phyloP scores from a whole-genome alignment of 257 asterid genomes.

The Datura wrightii region DNA sequence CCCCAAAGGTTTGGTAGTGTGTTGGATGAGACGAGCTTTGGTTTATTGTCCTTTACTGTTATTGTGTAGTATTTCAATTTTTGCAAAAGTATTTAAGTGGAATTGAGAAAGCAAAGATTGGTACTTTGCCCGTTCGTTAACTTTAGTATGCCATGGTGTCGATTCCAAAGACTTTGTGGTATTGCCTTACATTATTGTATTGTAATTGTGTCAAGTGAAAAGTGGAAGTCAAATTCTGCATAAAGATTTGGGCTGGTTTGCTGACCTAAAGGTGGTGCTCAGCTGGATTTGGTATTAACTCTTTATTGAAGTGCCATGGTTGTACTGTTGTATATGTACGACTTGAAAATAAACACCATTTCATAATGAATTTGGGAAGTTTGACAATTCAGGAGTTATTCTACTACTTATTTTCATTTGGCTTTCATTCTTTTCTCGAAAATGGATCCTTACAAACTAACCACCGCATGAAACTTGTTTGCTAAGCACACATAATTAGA shows the following conservation, averaged over 20 bases:
- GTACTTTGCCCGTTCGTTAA: neutral
- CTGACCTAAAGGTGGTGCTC: neutral
- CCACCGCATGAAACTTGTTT: slow-evolving; percentile 7
- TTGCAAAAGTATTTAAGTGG: neutral
- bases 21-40: slow-evolving; percentile 21
- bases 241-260: neutral
- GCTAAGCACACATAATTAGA: neutral
- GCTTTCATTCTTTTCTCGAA: neutral
- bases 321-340: neutral
- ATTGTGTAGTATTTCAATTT: neutral
- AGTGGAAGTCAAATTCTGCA: neutral
- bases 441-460: neutral
- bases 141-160: neutral
- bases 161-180: neutral
- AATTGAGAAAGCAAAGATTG: neutral
- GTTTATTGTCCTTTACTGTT: neutral
- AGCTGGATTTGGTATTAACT: neutral
- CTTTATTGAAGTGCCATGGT: neutral
- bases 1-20: neutral
- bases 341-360: neutral
- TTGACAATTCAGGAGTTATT: neutral
- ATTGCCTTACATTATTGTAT: neutral
- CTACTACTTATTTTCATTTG: slow-evolving; percentile 4
- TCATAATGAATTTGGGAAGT: neutral
- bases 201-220: neutral